These are phyloP conservation scores for Ustilago nuda DNA, from an alignment of 1,284 basidiomycete genomes.

Conservation along the genomic window DNA sequence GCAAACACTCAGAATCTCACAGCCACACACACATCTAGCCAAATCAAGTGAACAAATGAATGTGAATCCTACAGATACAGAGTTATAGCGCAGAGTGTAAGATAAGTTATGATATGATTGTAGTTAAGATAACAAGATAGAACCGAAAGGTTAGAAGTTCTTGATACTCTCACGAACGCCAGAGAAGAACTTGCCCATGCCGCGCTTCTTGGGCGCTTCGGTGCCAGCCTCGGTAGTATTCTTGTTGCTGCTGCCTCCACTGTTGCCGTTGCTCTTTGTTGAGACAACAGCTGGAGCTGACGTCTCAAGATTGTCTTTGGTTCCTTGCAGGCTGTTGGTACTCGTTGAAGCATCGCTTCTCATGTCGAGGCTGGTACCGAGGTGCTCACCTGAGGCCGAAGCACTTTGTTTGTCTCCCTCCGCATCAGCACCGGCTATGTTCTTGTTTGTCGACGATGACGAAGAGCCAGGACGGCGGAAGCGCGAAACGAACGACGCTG, in stretches of 20 bases:
- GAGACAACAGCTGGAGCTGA: background rate
- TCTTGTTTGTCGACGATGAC: slow-evolving; percentile 32
- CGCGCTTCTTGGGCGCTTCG: slow-evolving; percentile 29
- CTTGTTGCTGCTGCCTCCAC: slow-evolving; percentile 7
- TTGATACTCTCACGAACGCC: slow-evolving; percentile 51
- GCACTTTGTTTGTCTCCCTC: slow-evolving; percentile 1
- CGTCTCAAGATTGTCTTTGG: background rate
- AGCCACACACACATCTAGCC: background rate
- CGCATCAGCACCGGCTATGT: background rate
- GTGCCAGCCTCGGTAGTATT: slow-evolving; percentile 1
- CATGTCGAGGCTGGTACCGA: slow-evolving; percentile 15
- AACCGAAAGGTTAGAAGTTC: slow-evolving; percentile 20
- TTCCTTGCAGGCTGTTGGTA: slow-evolving; percentile 29
- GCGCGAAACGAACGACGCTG: slow-evolving; percentile 41
- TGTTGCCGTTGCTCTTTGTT: slow-evolving; percentile 18
- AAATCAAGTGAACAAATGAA: background rate
- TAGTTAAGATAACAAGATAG: background rate
- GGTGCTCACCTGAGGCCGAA: background rate
- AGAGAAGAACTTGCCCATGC: slow-evolving; percentile 48
- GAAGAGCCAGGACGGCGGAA: slow-evolving; percentile 50
- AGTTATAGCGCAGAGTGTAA: background rate
- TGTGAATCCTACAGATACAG: background rate
- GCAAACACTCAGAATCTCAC: background rate
- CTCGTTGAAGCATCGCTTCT: slow-evolving; percentile 37
- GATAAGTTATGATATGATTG: background rate